Evolutionary conservation across 805 yeast genomes (phyloP).

Genomic region (Ogataea trehalophila): DNA sequence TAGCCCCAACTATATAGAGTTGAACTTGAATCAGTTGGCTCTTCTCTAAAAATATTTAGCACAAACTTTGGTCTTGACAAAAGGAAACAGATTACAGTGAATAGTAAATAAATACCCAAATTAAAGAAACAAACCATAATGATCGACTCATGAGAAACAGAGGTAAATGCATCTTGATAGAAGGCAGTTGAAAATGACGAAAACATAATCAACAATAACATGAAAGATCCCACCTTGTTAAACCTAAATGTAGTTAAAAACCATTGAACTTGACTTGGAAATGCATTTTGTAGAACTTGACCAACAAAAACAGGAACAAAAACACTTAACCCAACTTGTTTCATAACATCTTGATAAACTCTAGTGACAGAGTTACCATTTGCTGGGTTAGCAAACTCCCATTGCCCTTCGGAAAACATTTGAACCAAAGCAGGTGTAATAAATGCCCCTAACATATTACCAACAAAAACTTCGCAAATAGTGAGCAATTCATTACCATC

Average conservation of each 20-base stretch:
- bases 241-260: conserved; percentile 51
- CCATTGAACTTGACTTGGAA: conserved; percentile 63
- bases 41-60: conserved; percentile 35
- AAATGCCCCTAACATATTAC: conserved; percentile 81
- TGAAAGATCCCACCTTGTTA: conserved; percentile 71
- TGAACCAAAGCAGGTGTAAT: conserved; percentile 82
- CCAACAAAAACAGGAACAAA: conserved; percentile 89
- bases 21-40: conserved; percentile 45
- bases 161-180: conserved; percentile 69
- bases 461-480: conserved; percentile 79
- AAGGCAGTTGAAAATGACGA: conserved; percentile 82
- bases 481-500: conserved; percentile 75
- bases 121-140: conserved; percentile 80
- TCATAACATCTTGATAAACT: conserved; percentile 74
- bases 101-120: conserved; percentile 71
- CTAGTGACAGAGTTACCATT: conserved; percentile 45
- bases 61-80: conserved; percentile 57
- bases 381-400: conserved; percentile 81
- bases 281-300: conserved; percentile 68
- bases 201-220: conserved; percentile 60
- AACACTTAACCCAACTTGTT: conserved; percentile 75
- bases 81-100: conserved; percentile 58
- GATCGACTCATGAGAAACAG: conserved; percentile 47
- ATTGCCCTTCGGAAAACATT: conserved; percentile 53
- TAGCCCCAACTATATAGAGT: conserved; percentile 41